Evolutionary conservation across 345 rosid genomes (phyloP).

Genomic region (Gossypium raimondii): DNA sequence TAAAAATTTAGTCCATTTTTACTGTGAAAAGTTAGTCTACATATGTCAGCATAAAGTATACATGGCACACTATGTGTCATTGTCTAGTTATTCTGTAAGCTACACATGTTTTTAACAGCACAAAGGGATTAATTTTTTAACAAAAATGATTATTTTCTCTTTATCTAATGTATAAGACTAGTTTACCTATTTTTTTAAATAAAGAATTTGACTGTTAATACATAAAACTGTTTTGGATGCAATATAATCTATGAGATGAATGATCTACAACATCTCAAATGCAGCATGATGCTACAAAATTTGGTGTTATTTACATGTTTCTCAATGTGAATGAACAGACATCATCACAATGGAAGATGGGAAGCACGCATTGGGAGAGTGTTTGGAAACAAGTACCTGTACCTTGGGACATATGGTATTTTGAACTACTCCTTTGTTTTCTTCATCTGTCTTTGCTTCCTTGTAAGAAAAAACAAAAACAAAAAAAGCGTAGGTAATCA

Average conservation of each 20-base stretch:
- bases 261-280: background rate
- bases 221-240: no score
- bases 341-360: slow-evolving; percentile 82
- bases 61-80: no score
- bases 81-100: no score
- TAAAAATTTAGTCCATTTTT: no score
- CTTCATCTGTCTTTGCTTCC: background rate
- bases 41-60: no score
- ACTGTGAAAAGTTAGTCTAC: no score
- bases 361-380: slow-evolving; percentile 76
- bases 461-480: background rate
- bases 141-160: no score
- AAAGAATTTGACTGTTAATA: no score
- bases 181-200: no score
- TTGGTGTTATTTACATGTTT: background rate
- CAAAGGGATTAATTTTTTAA: no score
- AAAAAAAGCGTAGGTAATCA: background rate
- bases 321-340: slow-evolving; percentile 29
- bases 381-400: slow-evolving; percentile 69
- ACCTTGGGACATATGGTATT: slow-evolving; percentile 66
- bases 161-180: no score
- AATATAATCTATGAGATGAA: background rate
- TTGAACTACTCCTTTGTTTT: background rate
- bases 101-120: no score
- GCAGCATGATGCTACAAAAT: background rate